These are phyloP conservation scores for Saturnispora sanitii DNA, from an alignment of 805 yeast genomes.

Conservation along the genomic window DNA sequence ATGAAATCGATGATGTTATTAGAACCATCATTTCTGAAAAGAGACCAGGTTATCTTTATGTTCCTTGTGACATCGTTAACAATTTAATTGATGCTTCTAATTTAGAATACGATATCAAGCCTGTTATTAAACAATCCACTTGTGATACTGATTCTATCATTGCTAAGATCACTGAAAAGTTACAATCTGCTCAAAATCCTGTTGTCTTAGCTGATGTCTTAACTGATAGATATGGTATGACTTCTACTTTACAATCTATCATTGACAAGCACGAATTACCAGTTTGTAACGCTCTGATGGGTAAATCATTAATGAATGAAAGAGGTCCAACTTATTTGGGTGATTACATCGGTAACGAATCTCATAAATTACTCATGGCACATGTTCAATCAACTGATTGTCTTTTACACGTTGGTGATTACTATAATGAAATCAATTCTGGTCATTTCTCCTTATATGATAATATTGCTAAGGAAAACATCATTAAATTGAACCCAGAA, in stretches of 20 bases:
- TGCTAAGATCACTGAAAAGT: slow-evolving; percentile 34
- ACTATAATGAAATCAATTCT: slow-evolving; percentile 56
- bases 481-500: slow-evolving; percentile 44
- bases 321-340: slow-evolving; percentile 56
- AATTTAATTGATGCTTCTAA: slow-evolving; percentile 27
- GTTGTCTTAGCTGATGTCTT: slow-evolving; percentile 64
- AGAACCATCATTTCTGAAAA: slow-evolving; percentile 42
- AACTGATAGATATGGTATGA: slow-evolving; percentile 49
- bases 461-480: slow-evolving; percentile 31
- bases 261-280: slow-evolving; percentile 42
- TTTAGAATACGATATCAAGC: slow-evolving; percentile 16
- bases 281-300: slow-evolving; percentile 54
- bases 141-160: slow-evolving; percentile 15
- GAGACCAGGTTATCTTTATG: slow-evolving; percentile 73
- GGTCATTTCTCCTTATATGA: slow-evolving; percentile 47
- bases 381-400: slow-evolving; percentile 53
- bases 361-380: slow-evolving; percentile 37
- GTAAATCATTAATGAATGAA: slow-evolving; percentile 69
- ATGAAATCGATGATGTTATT: slow-evolving; percentile 62
- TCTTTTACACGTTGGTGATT: slow-evolving; percentile 60
- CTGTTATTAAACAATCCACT: slow-evolving; percentile 21
- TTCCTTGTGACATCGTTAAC: slow-evolving; percentile 65
- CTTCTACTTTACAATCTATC: slow-evolving; percentile 37
- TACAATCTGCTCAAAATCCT: slow-evolving; percentile 50
- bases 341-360: slow-evolving; percentile 55